Evolutionary conservation across 1,284 basidiomycete genomes (phyloP).

Genomic region (Rhodofomes roseus): DNA sequence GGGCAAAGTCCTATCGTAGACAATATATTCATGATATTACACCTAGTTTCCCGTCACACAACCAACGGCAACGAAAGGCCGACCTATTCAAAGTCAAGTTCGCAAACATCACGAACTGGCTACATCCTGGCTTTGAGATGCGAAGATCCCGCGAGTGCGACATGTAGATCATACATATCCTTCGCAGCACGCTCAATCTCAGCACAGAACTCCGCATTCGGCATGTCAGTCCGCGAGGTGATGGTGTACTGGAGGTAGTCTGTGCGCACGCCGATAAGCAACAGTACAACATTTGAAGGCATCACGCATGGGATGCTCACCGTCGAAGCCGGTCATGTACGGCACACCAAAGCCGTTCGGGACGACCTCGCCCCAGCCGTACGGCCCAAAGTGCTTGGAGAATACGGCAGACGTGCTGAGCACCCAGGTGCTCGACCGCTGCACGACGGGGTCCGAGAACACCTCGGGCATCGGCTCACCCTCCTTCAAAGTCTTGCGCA

Average conservation of each 20-base stretch:
- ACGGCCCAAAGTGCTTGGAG: constrained; percentile 74
- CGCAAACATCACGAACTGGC: too few relatives aligned
- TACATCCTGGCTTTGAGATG: background rate
- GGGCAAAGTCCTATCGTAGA: too few relatives aligned
- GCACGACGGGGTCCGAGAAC: constrained; percentile 70
- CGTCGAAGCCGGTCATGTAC: constrained; percentile 74
- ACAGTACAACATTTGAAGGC: constrained; percentile 2
- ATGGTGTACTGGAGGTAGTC: constrained; percentile 80
- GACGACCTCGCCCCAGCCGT: constrained; percentile 87
- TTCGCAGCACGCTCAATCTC: constrained; percentile 66
- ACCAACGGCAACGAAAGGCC: too few relatives aligned
- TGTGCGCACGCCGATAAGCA: constrained; percentile 19
- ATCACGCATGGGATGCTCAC: constrained; percentile 34
- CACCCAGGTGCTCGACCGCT: constrained; percentile 65
- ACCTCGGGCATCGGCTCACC: constrained; percentile 64
- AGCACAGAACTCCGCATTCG: constrained; percentile 61
- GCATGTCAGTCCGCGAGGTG: constrained; percentile 75
- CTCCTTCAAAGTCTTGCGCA: constrained; percentile 60
- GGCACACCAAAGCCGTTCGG: constrained; percentile 78
- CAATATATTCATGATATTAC: too few relatives aligned
- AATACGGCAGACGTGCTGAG: constrained; percentile 87
- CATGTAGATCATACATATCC: constrained; percentile 49
- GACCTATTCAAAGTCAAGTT: too few relatives aligned
- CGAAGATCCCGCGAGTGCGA: background rate
- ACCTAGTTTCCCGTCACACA: too few relatives aligned